Evolutionary conservation across 352 stramenopile genomes (phyloP), one percentile per base, ranked within the genome.

Genomic region (Pythium coloratum): DNA sequence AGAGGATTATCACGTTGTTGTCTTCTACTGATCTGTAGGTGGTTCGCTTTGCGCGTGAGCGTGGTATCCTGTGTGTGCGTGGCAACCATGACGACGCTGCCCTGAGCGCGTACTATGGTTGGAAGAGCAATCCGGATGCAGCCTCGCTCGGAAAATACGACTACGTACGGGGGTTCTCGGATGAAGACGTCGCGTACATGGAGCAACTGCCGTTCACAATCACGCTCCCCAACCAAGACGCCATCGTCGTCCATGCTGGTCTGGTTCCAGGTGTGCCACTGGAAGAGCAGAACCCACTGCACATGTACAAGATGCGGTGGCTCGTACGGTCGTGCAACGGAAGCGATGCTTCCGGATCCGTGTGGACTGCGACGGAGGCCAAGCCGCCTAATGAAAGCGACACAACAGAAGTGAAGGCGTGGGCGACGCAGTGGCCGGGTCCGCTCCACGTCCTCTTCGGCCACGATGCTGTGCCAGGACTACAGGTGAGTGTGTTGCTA

Each of bases 241-340:
- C 70, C 10, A 68, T 92, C 55, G 67, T 94, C 24, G 85, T 94
- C 12, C 88, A 95, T 34, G 88, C 88, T n/a, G 88, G 88, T 0
- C 55, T 94, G 3, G 77, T 91, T 18, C 74, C 81, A 9, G 78
- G 67, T 6, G 60, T 92, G 38, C 67, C 76, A 14, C 68, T 98
- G 13, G 63, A 81, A n/a, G 81, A 90, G n/a, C 94, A 98, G 72
- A 82, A 81, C 55, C 91, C 88, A 18, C 49, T 87, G 4, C 75
- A 96, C 26, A 88, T 98, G 86, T 98, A 97, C 84, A 98, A 96
- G 72, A 98, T 98, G 90, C 83, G 86, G 28, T 90, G 77, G 38
- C 38, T 93, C 56, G 46, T 47, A 2, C 81, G 68, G 42, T 76
- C 30, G 32, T 20, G n/a, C 1, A 36, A 36, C 18, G 24, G 3